Base-by-base conservation (phyloP, 768 basidiomycete genomes). In the Astraeus odoratus region DNA sequence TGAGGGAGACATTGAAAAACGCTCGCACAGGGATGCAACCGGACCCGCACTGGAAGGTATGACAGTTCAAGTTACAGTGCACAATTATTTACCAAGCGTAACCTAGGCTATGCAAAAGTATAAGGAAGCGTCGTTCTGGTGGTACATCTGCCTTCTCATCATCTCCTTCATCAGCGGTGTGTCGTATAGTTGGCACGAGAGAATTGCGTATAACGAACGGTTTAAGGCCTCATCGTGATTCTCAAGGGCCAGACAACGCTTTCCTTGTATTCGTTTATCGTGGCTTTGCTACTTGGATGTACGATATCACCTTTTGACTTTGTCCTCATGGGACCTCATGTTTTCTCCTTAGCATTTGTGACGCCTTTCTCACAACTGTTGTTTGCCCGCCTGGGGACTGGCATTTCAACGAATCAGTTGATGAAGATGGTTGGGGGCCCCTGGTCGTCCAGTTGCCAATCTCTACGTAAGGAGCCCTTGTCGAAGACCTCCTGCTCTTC, bases 351-450 rank as follows among this genome's bases (percentile, higher is more conserved):
- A 42, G 29, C 44, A 18, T 40, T 52, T 36, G 15, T 47, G 4
- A 25, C 41, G 24, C 78, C 78, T 1, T 79, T 81, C 58, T 79
- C 77, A 1, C 78, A 74, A 0, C 51, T 78, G 5, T 65, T 82
- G 0, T 76, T 53, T 52, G 78, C 74, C 12, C 71, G 78, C n/a
- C 70, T 80, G 69, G 80, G 80, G 18, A 78, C 69, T 50, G 79
- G 78, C 13, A 65, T 83, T 36, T 72, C 72, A 3, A 81, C 80
- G 4, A 76, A 73, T 50, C 75, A 78, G 53, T 55, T 82, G 44
- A 78, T 80, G 74, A 78, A 78, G 61, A 81, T 82, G 78, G 71
- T 79, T 13, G 78, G 75, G 8, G 77, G 77, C 77, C 53, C 77
- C 80, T 6, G 81, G 81, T 34, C 70, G 73, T 37, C 81, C 81